Base-by-base conservation (phyloP, 1,284 basidiomycete genomes). In the Pisolithus thermaeus region DNA sequence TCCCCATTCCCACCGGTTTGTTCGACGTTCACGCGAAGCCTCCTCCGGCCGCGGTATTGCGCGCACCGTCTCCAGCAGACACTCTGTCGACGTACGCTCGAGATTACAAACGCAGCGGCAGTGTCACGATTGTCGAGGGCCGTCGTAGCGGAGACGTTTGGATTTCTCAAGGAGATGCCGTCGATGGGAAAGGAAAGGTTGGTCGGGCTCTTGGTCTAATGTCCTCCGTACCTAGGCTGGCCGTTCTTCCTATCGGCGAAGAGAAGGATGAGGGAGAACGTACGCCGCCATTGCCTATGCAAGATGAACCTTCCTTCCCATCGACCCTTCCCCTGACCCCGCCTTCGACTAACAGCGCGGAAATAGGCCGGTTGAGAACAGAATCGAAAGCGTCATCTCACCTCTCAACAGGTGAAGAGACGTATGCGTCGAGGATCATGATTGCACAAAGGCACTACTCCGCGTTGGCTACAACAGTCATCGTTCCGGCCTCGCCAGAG, bases 71-170 rank as follows among this genome's bases (percentile, higher is more conserved):
- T 28, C 73, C 73, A 12, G 59, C 64, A 7, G 63, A 59, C 50
- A 72, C 71, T 16, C 67, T 68, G 18, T 70, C 71, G 45, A 72
- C 71, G 35, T 75, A 71, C 62, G 76, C 76, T n/a, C 71, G 76
- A 54, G 76, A 80, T 51, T 81, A 80, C 65, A 86, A 83, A 62
- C 77, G 77, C 49, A 83, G 81, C 57, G 74, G 74, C 20, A 83
- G 78, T 54, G 70, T 80, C 49, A 86, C 83, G 9, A 77, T 85
- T 32, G 78, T 87, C 20, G 83, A 87, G 61, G 79, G 77, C 28
- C 76, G 82, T 43, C 80, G 81, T 45, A 84, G 82, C 58, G 81
- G 81, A 25, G 84, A 87, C 58, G 77, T 87, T 22, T 86, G 84
- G 84, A 62, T 87, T 56, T 61, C 75, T 7, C 83, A 83, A 51